Evolutionary conservation across 768 basidiomycete genomes (phyloP), one percentile per base, ranked within the genome.

Genomic region (Brasilioporus rufonigricans): DNA sequence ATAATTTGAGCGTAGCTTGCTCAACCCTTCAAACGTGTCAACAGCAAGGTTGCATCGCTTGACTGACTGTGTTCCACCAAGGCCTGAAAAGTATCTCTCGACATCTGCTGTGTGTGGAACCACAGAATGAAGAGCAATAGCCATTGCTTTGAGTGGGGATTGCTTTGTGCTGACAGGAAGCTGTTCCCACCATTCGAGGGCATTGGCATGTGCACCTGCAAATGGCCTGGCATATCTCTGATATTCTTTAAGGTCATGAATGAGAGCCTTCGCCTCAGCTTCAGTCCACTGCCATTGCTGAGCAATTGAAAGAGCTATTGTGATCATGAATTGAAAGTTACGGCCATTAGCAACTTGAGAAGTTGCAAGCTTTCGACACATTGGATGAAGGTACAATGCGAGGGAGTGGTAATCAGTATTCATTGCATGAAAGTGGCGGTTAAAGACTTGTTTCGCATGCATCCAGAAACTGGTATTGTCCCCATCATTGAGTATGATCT

Each of bases 351-450:
- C 51, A 0, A 52, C 59, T 21, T 66, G 43, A 0, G 59, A 65
- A 24, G 72, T 66, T 4, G 74, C 71, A 31, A 76, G 71, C 52
- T 66, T 68, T 26, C 64, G 57, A 55, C 72, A 76, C 26, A 71
- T 52, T 4, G 70, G 72, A 50, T 74, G 73, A 5, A 75, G 64
- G 50, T 68, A 75, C 0, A 76, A 60, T 0, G 71, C 63, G 24
- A 75, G 64, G 9, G 50, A 65, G 50, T 75, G 71, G 10, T 67
- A 47, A n/a, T n/a, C n/a, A n/a, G n/a, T n/a, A n/a, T n/a, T n/a
- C n/a, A n/a, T n/a, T n/a, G n/a, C n/a, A n/a, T 71, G 68, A 35
- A 76, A 76, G 10, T 54, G 44, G 0, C 31, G 44, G 43, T 68
- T 70, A 48, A 74, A 69, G 2, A 68, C 62, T 4, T 35, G 7